A percentile compares a stretch with the other conserved stretches of the same genome.
Conservation (phyloP, 2,329 filamentous ascomycete genomes). For the Botryotinia calthae region DNA sequence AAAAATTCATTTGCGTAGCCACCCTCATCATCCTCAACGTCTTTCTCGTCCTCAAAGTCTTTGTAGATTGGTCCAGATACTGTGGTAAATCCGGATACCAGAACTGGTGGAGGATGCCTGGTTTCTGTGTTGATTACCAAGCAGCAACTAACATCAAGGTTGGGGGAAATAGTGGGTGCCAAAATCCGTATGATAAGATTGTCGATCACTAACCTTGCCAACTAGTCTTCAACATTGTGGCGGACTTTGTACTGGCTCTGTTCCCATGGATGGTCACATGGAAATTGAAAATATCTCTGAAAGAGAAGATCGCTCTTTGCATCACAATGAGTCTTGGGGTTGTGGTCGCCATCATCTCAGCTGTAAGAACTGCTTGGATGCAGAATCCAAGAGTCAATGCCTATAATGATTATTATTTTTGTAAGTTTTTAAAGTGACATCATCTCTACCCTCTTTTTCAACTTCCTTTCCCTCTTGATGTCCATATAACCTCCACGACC, state of each 20-base stretch:
- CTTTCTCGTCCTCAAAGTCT: slow-evolving; percentile 48
- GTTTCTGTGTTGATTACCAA: slow-evolving; percentile 44
- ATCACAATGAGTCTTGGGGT: slow-evolving; percentile 51
- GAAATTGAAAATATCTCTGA: slow-evolving; percentile 47
- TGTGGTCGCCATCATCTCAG: slow-evolving; percentile 49
- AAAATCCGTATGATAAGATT: not conserved
- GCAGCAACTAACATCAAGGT: slow-evolving; percentile 48
- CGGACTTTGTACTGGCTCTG: slow-evolving; percentile 51
- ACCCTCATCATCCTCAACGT: slow-evolving; percentile 50
- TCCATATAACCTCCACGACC: not conserved
- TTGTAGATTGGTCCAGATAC: slow-evolving; percentile 51
- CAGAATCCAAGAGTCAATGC: slow-evolving; percentile 43
- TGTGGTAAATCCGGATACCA: slow-evolving; percentile 46
- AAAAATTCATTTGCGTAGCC: slow-evolving; percentile 47
- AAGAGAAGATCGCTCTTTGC: slow-evolving; percentile 51
- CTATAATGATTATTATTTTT: slow-evolving; percentile 49
- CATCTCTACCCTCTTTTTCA: not conserved
- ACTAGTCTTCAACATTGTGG: slow-evolving; percentile 52
- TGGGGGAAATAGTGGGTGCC: slow-evolving; percentile 48
- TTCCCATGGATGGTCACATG: slow-evolving; percentile 52
- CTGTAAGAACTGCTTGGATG: slow-evolving; percentile 50
- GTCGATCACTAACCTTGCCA: slow-evolving; percentile 23
- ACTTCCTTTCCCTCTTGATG: not conserved
- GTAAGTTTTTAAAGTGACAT: slow-evolving; percentile 17
- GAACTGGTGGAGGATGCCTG: slow-evolving; percentile 46